phyloP scores from a whole-genome alignment of 768 basidiomycete species.

The Tylopilus rubrobrunneus region DNA sequence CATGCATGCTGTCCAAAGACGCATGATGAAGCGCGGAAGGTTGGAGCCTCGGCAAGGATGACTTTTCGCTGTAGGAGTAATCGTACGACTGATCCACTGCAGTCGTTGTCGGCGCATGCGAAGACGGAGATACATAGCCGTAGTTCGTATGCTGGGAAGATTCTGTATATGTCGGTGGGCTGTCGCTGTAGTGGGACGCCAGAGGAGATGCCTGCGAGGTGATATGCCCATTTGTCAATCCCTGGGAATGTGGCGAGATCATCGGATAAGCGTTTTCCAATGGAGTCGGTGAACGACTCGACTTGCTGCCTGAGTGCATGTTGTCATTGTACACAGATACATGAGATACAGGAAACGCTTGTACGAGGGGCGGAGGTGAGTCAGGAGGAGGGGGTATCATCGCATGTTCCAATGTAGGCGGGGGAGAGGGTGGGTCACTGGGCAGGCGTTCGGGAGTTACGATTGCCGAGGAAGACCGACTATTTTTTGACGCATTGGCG shows the following conservation, averaged over 20 bases:
- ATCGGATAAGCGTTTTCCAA: conserved; percentile 42
- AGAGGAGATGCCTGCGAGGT: conserved; percentile 29
- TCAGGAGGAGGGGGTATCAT: conserved; percentile 44
- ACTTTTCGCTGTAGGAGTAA: conserved; percentile 31
- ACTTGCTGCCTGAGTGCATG: conserved; percentile 33
- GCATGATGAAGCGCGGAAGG: conserved; percentile 26
- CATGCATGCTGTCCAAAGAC: conserved; percentile 25
- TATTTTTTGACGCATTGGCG: conserved; percentile 19
- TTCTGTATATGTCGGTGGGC: conserved; percentile 28
- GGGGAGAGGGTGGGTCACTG: conserved; percentile 26
- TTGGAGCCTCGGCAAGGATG: conserved; percentile 29
- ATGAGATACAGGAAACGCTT: conserved; percentile 32
- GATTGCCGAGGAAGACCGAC: conserved; percentile 25
- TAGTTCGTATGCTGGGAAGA: conserved; percentile 32
- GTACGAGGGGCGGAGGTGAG: conserved; percentile 52
- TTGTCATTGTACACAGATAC: conserved; percentile 23
- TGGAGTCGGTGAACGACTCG: conserved; percentile 44
- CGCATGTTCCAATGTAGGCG: conserved; percentile 47
- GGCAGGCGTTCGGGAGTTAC: conserved; percentile 26
- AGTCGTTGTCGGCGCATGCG: conserved; percentile 20
- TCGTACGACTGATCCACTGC: conserved; percentile 28
- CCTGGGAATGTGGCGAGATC: conserved; percentile 30
- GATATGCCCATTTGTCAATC: conserved; percentile 35
- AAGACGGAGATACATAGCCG: conserved; percentile 24
- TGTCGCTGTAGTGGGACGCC: conserved; percentile 29